These are phyloP conservation scores for Nothopassalora personata DNA, from an alignment of 2,329 filamentous ascomycete species.

Conservation along the genomic window DNA sequence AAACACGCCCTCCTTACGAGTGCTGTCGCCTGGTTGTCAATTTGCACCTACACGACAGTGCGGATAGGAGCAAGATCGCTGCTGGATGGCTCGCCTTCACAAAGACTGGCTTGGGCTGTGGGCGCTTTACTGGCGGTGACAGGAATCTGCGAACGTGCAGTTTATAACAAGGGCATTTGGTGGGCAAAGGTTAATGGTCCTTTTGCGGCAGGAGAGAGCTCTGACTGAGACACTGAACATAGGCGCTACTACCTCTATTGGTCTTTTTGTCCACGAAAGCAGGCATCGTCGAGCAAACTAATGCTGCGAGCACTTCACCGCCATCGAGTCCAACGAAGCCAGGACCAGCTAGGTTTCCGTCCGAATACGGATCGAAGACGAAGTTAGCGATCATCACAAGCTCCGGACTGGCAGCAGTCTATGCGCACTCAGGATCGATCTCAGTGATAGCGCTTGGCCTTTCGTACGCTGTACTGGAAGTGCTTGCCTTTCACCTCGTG, in stretches of 20 bases:
- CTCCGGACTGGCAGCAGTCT: constrained; percentile 35
- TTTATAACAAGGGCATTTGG: constrained; percentile 41
- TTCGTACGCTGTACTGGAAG: constrained; percentile 39
- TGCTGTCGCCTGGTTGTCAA: constrained; percentile 38
- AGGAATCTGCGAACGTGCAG: constrained; percentile 41
- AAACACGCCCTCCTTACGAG: constrained; percentile 36
- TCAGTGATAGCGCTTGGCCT: constrained; percentile 38
- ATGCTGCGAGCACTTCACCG: neutral
- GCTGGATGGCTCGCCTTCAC: constrained; percentile 23
- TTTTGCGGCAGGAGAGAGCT: constrained; percentile 6
- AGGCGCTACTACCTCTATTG: constrained; percentile 28
- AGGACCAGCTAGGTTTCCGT: constrained; percentile 4
- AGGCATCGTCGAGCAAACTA: constrained; percentile 14
- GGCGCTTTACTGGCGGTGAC: constrained; percentile 40
- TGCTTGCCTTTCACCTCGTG: constrained; percentile 38
- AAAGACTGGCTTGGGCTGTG: constrained; percentile 35
- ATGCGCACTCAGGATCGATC: constrained; percentile 30
- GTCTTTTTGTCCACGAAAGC: constrained; percentile 19
- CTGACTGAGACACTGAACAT: constrained; percentile 22
- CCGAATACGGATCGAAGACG: constrained; percentile 24
- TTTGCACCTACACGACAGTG: constrained; percentile 35
- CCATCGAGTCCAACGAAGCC: constrained; percentile 17
- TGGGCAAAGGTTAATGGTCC: constrained; percentile 39
- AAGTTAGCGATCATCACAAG: constrained; percentile 32
- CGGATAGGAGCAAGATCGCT: constrained; percentile 27